Conservation (phyloP, 257 asterid species). For the Solanum sitiens region DNA sequence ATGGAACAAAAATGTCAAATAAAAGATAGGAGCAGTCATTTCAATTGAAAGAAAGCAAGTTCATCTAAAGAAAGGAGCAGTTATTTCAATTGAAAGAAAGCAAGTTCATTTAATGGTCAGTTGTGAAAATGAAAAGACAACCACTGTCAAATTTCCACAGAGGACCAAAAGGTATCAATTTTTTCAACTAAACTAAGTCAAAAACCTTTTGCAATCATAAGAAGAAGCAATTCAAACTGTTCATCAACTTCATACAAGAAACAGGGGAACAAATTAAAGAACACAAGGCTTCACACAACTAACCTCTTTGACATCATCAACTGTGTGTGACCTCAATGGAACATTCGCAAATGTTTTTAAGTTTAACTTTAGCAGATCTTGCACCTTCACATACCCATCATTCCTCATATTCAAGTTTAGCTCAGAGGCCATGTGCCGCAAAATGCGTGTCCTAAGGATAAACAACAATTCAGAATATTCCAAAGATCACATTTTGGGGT, state of each 20-base stretch:
- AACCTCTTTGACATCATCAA: conserved; percentile 82
- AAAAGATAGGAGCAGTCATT: neutral
- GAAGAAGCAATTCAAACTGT: neutral
- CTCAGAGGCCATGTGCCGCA: conserved; percentile 90
- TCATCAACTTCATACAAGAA: neutral
- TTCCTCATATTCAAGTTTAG: conserved; percentile 68
- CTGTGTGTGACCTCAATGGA: conserved; percentile 52
- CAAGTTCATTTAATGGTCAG: neutral
- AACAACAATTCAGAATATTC: neutral
- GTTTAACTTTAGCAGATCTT: conserved; percentile 65
- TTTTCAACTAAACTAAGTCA: neutral
- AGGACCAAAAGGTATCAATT: neutral
- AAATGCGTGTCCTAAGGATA: conserved; percentile 55
- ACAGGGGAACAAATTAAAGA: neutral
- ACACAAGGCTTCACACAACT: neutral
- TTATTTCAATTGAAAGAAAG: neutral
- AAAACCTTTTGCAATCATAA: neutral
- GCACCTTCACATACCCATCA: conserved; percentile 89
- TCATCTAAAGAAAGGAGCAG: neutral
- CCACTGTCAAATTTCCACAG: neutral
- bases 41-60: neutral
- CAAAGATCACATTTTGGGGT: neutral
- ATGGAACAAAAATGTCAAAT: neutral
- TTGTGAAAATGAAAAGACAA: neutral
- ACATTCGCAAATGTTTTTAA: conserved; percentile 66